Evolutionary conservation across 805 yeast genomes (phyloP), one percentile per base, ranked within the genome.

Genomic region (Groenewaldozyma salmanticensis): DNA sequence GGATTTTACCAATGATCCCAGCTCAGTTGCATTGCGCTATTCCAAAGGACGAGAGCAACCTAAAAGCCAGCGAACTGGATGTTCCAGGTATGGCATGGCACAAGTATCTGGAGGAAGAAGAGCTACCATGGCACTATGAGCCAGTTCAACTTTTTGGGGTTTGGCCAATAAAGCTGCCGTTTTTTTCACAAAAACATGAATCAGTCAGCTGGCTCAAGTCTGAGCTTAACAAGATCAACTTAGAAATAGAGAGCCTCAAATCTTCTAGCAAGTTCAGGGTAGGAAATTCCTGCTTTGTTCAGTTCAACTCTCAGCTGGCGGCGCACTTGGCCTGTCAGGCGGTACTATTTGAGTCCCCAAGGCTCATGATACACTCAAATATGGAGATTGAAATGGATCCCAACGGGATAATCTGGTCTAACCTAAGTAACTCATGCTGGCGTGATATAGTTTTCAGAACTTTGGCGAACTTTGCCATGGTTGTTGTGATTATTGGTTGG

Each of bases 61-160:
- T n/a, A n/a, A 7, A 15, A 4, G 4, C 24, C 3, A 5, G 22
- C 15, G 34, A 22, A 19, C 33, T 24, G n/a, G 22, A 27, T 29
- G 20, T 35, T 27, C 35, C 44, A 20, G 54, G 58, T 5, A 44
- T 43, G 31, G 41, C 37, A 11, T 59, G 61, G 62, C 37, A 49
- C 21, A 35, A 37, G 34, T 84, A 82, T 57, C 68, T 85, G 47
- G 66, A 68, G 3, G 66, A 61, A 21, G 72, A 74, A 53, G 82
- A 84, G 60, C 68, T 84, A 52, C 95, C 95, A 33, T 76, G 77
- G 31, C 85, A 81, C 57, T 73, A 70, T 47, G 65, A 81, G 48
- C 54, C 43, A 17, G 21, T 16, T 9, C 31, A 39, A 21, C 35
- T 39, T 2, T 31, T 47, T 37, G 31, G 43, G 1, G 27, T 33